Percentiles rank a stretch among this genome's conserved stretches.
Conservation (phyloP, 176 grass and related monocot species). For the Microstegium vimineum region DNA sequence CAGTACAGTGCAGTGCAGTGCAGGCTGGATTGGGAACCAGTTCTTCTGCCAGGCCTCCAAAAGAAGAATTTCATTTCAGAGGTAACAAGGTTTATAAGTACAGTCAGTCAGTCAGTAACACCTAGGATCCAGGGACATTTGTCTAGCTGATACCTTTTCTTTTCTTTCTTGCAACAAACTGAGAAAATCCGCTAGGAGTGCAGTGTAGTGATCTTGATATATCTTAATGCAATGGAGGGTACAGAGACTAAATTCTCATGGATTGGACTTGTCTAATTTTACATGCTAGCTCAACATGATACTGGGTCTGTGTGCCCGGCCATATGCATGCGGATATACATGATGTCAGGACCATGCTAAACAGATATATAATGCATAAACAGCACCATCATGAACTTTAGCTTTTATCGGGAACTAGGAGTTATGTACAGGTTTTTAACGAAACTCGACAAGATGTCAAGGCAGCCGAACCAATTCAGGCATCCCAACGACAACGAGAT, state of each 20-base stretch:
- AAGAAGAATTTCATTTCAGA: not conserved
- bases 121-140: not conserved
- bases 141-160: not conserved
- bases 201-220: too few relatives aligned
- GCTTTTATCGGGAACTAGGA: not conserved
- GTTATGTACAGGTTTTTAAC: conserved; percentile 4
- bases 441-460: conserved; percentile 8
- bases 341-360: not conserved
- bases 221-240: not conserved
- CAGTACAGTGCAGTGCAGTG: not conserved
- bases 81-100: not conserved
- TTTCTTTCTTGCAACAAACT: not conserved
- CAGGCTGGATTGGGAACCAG: not conserved
- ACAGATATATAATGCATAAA: not conserved
- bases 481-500: not conserved
- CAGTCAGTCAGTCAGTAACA: not conserved
- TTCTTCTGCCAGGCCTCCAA: not conserved
- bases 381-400: not conserved
- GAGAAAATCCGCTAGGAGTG: not conserved
- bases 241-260: not conserved
- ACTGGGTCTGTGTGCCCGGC: not conserved
- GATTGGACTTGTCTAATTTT: not conserved
- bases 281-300: not conserved
- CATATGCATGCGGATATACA: not conserved
- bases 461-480: not conserved